Percentiles rank a stretch among this genome's conserved stretches.
These are phyloP conservation scores for Tolypocladium paradoxum DNA, from an alignment of 2,329 filamentous ascomycete genomes.

Conservation along the genomic window DNA sequence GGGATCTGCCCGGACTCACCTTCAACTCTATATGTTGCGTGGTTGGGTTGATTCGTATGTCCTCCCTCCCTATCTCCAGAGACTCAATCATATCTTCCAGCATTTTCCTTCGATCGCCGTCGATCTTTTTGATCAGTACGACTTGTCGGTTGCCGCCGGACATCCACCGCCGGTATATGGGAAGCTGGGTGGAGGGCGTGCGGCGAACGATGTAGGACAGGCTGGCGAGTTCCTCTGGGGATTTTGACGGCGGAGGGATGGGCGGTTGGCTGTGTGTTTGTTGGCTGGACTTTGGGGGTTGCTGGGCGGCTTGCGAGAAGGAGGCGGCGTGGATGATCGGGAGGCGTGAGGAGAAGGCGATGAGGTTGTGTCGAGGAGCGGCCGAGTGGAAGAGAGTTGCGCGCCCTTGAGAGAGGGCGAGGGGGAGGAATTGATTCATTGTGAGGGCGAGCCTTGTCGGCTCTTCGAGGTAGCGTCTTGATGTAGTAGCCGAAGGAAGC, in stretches of 20 bases:
- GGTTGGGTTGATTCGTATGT: conserved; percentile 43
- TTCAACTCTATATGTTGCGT: conserved; percentile 69
- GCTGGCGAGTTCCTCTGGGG: conserved; percentile 16
- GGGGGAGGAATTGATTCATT: conserved; percentile 16
- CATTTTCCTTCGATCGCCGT: conserved; percentile 58
- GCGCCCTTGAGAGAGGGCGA: conserved; percentile 12
- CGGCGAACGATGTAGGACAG: conserved; percentile 60
- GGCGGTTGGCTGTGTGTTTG: conserved; percentile 14
- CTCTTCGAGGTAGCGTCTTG: not conserved
- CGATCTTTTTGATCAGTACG: conserved; percentile 68
- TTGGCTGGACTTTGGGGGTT: conserved; percentile 8
- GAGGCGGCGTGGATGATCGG: conserved; percentile 8
- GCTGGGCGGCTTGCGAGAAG: conserved; percentile 11
- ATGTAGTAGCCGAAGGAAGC: not conserved
- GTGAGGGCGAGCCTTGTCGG: conserved; percentile 1
- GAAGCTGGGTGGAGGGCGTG: conserved; percentile 58
- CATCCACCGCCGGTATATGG: conserved; percentile 67
- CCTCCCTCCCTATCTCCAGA: conserved; percentile 44
- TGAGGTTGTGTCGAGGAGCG: conserved; percentile 2
- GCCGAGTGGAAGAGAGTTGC: conserved; percentile 7
- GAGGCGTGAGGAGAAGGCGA: conserved; percentile 5
- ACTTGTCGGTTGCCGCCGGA: conserved; percentile 64
- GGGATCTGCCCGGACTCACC: conserved; percentile 31
- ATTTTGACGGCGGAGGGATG: conserved; percentile 19
- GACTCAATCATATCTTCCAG: conserved; percentile 50